Evolutionary conservation across 768 basidiomycete species (phyloP), one percentile per base, ranked within the genome.

Genomic region (Pluteus cervinus): DNA sequence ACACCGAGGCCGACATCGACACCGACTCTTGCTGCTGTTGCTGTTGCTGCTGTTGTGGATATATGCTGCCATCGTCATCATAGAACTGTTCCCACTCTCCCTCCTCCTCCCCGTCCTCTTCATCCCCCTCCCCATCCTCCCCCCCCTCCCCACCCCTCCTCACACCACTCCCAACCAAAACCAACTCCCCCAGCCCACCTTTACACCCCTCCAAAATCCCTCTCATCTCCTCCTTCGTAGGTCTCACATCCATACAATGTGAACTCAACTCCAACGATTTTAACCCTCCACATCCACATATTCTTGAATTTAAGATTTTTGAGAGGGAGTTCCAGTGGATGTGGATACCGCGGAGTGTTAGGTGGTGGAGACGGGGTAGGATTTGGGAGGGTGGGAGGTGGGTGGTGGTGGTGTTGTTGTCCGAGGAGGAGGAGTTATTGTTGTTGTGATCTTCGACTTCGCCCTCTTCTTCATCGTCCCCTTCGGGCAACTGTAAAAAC

Each of bases 341-440:
- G 49, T 79, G 78, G 3, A 81, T 75, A 15, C 79, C 79, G 37
- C 65, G 61, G 9, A 81, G 69, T 2, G 58, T 59, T 15, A 81
- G 63, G 25, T 65, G 55, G n/a, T 60, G 62, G 12, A 81, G 57
- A 16, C 54, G 52, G n/a, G 77, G 69, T 7, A 70, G 57, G 24
- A 63, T 50, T 17, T 36, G 32, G 6, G 43, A 33, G 11, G 39
- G 25, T 24, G 52, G 41, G 30, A 45, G 41, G 39, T 51, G 46
- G 25, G 51, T 42, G 4, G 44, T 38, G 23, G 60, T 45, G 34
- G 52, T 49, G n/a, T n/a, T n/a, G n/a, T n/a, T n/a, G n/a, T n/a
- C n/a, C n/a, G n/a, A n/a, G n/a, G n/a, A n/a, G n/a, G n/a, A n/a
- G n/a, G n/a, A n/a, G n/a, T n/a, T n/a, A n/a, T n/a, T n/a, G n/a